A percentile compares a stretch with the other conserved stretches of the same genome.
phyloP scores from a whole-genome alignment of 73 alveolate genomes.

The Paraurostyla sp. region DNA sequence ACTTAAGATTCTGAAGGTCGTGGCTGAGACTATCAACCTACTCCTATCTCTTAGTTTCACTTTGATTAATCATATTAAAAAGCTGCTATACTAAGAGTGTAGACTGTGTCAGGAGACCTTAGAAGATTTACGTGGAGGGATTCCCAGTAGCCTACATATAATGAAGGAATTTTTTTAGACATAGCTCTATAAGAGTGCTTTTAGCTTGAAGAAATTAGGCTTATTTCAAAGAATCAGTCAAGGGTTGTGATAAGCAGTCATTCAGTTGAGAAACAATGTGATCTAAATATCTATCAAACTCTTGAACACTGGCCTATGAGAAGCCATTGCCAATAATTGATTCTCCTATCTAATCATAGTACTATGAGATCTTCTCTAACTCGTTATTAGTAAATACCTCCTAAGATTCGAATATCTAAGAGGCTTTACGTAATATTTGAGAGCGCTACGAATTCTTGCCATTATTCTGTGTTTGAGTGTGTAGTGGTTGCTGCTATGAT shows the following conservation, averaged over 20 bases:
- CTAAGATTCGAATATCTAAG: neutral
- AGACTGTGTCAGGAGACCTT: conserved; percentile 7
- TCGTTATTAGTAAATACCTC: neutral
- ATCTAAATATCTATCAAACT: neutral
- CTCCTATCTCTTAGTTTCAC: neutral
- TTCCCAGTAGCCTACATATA: neutral
- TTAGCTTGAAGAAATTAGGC: conserved; percentile 31
- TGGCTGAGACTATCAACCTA: neutral
- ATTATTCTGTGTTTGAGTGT: too few species aligned
- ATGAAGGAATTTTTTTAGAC: conserved; percentile 2
- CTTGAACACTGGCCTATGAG: too few species aligned
- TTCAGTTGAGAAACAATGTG: neutral
- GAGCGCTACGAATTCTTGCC: too few species aligned
- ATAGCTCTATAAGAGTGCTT: conserved; percentile 19
- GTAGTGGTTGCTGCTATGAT: too few species aligned
- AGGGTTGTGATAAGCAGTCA: neutral
- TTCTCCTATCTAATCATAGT: conserved; percentile 16
- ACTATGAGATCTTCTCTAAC: conserved; percentile 14
- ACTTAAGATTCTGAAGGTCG: neutral
- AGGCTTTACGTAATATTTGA: conserved; percentile 19
- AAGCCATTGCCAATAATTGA: too few species aligned
- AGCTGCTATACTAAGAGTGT: conserved; percentile 26
- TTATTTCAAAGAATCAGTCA: neutral
- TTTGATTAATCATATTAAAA: neutral
- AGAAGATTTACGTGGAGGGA: neutral